Base-by-base conservation (phyloP, 1,284 basidiomycete species). In the Volvariella volvacea region DNA sequence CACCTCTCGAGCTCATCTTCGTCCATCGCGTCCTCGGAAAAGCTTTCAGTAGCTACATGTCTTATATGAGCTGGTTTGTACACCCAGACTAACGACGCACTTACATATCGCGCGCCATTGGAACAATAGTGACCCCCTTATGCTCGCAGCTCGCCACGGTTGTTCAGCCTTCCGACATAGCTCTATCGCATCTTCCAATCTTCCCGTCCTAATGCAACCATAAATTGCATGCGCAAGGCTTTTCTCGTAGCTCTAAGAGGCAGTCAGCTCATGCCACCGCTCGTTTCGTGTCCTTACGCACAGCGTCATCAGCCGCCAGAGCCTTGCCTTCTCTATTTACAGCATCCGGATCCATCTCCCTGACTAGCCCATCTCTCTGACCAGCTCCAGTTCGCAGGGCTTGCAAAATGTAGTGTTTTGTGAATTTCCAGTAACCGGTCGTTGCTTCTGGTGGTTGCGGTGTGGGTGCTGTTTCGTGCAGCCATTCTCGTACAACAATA, bases 61-160 rank as follows among this genome's bases (percentile, higher is more conserved):
- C 15, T 30, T 14, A 39, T 32, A 16, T 17, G 34, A 15, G 21
- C 38, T 21, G 8, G 46, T 9, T 19, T 20, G 21, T 19, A 31
- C n/a, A n/a, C n/a, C n/a, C n/a, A n/a, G n/a, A n/a, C n/a, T n/a
- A 30, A 36, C 42, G 22, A 41, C 9, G 15, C 54, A 42, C 76
- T 43, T 52, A 85, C 83, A 71, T 2, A 91, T 70, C 0, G 75
- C 72, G 38, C 70, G 71, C 83, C 89, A 92, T 38, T 74, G 71
- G 56, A 89, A 88, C n/a, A 89, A 57, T 28, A 78, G 60, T 0
- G 88, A 83, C 1, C 92, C 92, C 3, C 85, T 77, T 22, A 95
- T 78, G 46, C 83, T 88, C 0, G 90, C 90, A 0, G 91, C 90
- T 22, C 92, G 75, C 94, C 94, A 98, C 2, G 90, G 85, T 53